Percentiles rank a stretch among this genome's conserved stretches.
Evolutionary conservation across 2,329 filamentous ascomycete genomes (phyloP).

Genomic region (Aureobasidium sp.): DNA sequence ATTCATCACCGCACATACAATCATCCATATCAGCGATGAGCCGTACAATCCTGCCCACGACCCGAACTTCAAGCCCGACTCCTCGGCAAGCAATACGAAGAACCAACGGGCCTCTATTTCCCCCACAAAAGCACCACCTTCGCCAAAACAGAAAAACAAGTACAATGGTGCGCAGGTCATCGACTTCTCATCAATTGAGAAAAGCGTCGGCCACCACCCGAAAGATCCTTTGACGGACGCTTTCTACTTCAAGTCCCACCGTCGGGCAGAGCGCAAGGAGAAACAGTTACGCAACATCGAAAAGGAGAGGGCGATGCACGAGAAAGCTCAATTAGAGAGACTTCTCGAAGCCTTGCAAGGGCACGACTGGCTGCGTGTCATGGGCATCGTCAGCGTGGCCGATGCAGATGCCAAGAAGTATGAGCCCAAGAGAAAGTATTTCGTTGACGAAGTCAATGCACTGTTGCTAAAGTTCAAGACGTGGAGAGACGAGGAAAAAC

Average conservation of each 20-base stretch:
- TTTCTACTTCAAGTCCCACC: conserved; percentile 49
- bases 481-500: conserved; percentile 87
- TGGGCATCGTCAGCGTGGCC: conserved; percentile 79
- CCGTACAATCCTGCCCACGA: conserved; percentile 22
- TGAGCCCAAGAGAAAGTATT: conserved; percentile 75
- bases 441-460: conserved; percentile 70
- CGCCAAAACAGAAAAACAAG: conserved; percentile 19
- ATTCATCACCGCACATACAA: conserved; percentile 61
- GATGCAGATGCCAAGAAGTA: conserved; percentile 80
- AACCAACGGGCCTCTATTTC: conserved; percentile 1
- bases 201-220: conserved; percentile 26
- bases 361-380: conserved; percentile 83
- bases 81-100: not conserved
- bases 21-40: conserved; percentile 61
- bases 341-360: conserved; percentile 75
- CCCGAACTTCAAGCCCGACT: not conserved
- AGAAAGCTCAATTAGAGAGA: conserved; percentile 56
- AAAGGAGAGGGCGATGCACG: conserved; percentile 56
- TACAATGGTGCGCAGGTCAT: conserved; percentile 29
- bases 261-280: conserved; percentile 54
- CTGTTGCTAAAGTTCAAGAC: conserved; percentile 79
- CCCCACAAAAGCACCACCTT: conserved; percentile 18
- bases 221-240: conserved; percentile 49
- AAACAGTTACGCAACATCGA: conserved; percentile 61
- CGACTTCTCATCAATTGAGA: conserved; percentile 33